Base-by-base conservation (phyloP, 345 rosid genomes). In the Dovyalis caffra region DNA sequence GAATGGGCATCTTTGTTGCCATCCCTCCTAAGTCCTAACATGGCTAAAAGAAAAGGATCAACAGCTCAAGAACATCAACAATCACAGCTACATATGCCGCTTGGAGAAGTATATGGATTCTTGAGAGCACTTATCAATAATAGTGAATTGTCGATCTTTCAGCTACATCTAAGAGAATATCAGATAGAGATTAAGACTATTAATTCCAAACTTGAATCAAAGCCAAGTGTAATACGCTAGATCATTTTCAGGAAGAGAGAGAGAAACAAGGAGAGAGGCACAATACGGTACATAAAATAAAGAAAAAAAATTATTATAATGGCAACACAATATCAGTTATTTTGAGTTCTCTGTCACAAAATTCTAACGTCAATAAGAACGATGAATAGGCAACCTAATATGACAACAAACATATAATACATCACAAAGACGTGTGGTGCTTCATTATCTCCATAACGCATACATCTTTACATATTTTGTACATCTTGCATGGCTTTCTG, bases 381-480 rank as follows among this genome's bases (percentile, higher is more conserved):
- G 15, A 0, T 1, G 20, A 62, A 15, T 3, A 62, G 23, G 35
- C 37, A 62, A 0, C 32, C 66, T 28, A 16, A 62, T 6, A 9
- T 62, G 35, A 32, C 31, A n/a, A 31, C 69, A 37, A 38, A 34
- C 6, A 11, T 66, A 66, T 35, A 23, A n/a, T 34, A 57, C 72
- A 70, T 45, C n/a, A 6, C 6, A 70, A 63, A 26, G 34, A 25
- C 15, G 0, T 1, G 25, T 25, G 6, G 25, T 8, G 66, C 56
- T 35, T 53, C 5, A 34, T 10, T 34, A 16, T 71, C 66, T 64
- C 65, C 56, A 69, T 37, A 35, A 37, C 57, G 64, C 78, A 64
- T 35, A 33, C 40, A 35, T 34, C 81, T 72, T 53, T 45, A 72
- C 75, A 79, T 66, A 12, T 37, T 76, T 69, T 72, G 75, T 82